Conservation (phyloP, 805 yeast genomes). For the Phaffomyces thermotolerans region DNA sequence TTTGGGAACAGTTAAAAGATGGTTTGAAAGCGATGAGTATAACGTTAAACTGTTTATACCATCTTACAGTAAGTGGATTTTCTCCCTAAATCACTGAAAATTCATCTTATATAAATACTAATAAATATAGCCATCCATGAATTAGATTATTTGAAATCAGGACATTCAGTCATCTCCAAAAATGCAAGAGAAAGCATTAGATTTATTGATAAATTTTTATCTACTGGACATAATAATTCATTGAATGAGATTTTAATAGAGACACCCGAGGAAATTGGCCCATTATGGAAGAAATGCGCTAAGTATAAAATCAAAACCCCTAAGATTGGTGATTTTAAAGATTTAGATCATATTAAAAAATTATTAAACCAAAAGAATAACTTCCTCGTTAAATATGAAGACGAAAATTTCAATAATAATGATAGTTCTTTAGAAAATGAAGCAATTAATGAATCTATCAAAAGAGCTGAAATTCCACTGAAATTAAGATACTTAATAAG, state of each 20-base stretch:
- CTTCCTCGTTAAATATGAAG: constrained; percentile 3
- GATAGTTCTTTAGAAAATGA: background rate
- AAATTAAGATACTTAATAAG: constrained; percentile 48
- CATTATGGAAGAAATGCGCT: constrained; percentile 42
- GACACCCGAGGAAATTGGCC: constrained; percentile 38
- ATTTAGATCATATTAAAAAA: background rate
- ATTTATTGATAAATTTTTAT: constrained; percentile 42
- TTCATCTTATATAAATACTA: background rate
- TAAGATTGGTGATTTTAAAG: constrained; percentile 41
- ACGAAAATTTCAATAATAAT: background rate
- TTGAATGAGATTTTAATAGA: constrained; percentile 29
- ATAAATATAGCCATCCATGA: constrained; percentile 40
- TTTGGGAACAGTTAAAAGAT: constrained; percentile 56
- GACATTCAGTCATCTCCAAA: constrained; percentile 47
- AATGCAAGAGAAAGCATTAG: constrained; percentile 60
- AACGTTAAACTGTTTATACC: constrained; percentile 44
- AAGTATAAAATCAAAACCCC: constrained; percentile 42
- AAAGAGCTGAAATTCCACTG: constrained; percentile 41
- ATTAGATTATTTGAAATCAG: constrained; percentile 50
- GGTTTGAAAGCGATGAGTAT: constrained; percentile 37
- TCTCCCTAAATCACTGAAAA: no score
- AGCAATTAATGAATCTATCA: constrained; percentile 5
- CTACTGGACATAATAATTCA: constrained; percentile 4
- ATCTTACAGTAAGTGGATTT: constrained; percentile 29
- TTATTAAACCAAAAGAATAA: background rate